phyloP scores from a whole-genome alignment of 2,329 filamentous ascomycete genomes.

The Orbilia oligospora region DNA sequence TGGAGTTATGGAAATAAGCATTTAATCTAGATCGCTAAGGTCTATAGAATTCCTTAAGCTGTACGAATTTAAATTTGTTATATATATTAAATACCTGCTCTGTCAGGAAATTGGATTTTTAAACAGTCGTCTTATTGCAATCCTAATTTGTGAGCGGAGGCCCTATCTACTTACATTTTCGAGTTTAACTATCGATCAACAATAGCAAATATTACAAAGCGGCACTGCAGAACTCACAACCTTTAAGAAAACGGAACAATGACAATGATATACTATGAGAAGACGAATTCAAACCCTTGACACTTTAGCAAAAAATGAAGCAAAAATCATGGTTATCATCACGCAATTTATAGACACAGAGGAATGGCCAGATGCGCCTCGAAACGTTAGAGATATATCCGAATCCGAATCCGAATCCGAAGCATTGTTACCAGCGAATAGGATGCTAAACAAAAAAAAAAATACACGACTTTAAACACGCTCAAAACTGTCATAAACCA shows the following conservation, averaged over 20 bases:
- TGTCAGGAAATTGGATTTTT: too few species aligned
- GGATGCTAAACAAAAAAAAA: too few species aligned
- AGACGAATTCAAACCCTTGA: neutral
- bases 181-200: neutral
- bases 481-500: neutral
- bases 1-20: neutral
- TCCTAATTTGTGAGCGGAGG: too few species aligned
- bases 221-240: neutral
- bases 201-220: neutral
- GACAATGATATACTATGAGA: neutral
- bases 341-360: slow-evolving; percentile 10
- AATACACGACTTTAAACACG: neutral
- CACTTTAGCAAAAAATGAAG: slow-evolving; percentile 10
- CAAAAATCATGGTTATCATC: neutral
- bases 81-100: too few species aligned
- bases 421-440: too few species aligned
- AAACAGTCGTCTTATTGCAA: too few species aligned
- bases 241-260: too few species aligned
- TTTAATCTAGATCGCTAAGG: neutral
- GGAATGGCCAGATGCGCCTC: neutral
- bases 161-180: too few species aligned
- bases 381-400: neutral
- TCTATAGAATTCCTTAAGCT: too few species aligned
- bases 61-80: too few species aligned
- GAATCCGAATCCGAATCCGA: neutral